These are phyloP conservation scores for Sporodiniella umbellata DNA, from an alignment of 371 early-diverging fungal species.

Conservation along the genomic window DNA sequence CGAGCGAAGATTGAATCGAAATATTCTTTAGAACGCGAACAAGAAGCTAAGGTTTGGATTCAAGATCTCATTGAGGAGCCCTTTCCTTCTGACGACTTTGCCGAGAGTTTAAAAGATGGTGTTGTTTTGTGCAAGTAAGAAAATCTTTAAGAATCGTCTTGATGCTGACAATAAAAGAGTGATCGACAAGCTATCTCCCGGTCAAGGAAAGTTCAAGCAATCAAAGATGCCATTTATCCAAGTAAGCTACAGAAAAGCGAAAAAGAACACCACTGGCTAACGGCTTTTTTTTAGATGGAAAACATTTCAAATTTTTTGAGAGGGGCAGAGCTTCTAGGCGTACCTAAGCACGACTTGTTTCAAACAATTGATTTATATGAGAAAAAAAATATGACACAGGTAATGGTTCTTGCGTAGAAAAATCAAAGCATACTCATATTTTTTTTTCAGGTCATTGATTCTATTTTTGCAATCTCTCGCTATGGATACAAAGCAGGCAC, in stretches of 20 bases:
- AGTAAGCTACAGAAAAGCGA: constrained; percentile 28
- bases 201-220: constrained; percentile 56
- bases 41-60: constrained; percentile 63
- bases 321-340: constrained; percentile 69
- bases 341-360: constrained; percentile 81
- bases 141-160: not conserved
- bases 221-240: constrained; percentile 82
- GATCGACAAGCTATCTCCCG: constrained; percentile 58
- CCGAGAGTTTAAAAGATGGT: constrained; percentile 78
- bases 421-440: not conserved
- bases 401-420: constrained; percentile 10
- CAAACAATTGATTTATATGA: constrained; percentile 92
- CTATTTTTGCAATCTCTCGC: constrained; percentile 79
- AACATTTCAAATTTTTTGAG: constrained; percentile 82
- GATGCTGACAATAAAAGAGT: constrained; percentile 29
- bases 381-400: constrained; percentile 79
- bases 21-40: constrained; percentile 57
- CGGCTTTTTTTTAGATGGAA: constrained; percentile 85
- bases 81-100: constrained; percentile 50
- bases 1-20: constrained; percentile 55
- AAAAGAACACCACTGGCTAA: not conserved
- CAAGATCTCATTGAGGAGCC: constrained; percentile 57
- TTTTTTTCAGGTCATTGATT: constrained; percentile 57
- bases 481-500: constrained; percentile 70
- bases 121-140: constrained; percentile 75